Base-by-base conservation (phyloP, 768 basidiomycete species). In the Obba rivulosa region DNA sequence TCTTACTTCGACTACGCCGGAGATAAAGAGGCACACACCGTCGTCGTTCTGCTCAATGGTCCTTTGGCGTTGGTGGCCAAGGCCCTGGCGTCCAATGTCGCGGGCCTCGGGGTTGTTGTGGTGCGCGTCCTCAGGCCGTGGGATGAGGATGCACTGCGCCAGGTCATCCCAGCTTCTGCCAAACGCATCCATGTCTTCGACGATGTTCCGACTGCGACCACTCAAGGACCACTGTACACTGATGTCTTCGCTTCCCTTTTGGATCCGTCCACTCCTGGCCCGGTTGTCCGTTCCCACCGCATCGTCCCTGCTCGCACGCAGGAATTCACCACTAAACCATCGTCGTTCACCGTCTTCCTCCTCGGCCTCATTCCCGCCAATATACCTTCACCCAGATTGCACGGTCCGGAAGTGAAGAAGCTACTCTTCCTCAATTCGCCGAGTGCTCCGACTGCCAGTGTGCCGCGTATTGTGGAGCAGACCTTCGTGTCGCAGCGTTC, bases 121-220 rank as follows among this genome's bases (percentile, higher is more conserved):
- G 84, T 92, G 45, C 84, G 87, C 53, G 82, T 90, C n/a, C 73
- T 91, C 45, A 80, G 87, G 41, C 88, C 92, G 20, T 93, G 92
- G 92, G 72, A 79, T 58, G 80, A 83, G 50, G 69, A 72, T 17
- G 76, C 78, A n/a, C 72, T 95, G 51, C 74, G 72, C 53, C 63
- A 61, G 13, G 65, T 76, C 21, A 60, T 94, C 28, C 92, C 92
- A 5, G 44, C 71, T 5, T 76, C 77, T 14, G 83, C 73, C 18
- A 73, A 69, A 57, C 67, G 66, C 21, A 69, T 94, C 7, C 76
- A 89, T 57, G 85, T 94, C 49, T 67, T 92, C 22, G 88, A 91
- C 52, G 91, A 94, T 53, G 85, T 88, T 10, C 78, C 83, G 2
- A 75, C 77, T 41, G 65, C 76, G 34, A 69, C 74, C 21, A 73